Evolutionary conservation across 2,329 filamentous ascomycete species (phyloP).

Genomic region (Thelonectria blattea): DNA sequence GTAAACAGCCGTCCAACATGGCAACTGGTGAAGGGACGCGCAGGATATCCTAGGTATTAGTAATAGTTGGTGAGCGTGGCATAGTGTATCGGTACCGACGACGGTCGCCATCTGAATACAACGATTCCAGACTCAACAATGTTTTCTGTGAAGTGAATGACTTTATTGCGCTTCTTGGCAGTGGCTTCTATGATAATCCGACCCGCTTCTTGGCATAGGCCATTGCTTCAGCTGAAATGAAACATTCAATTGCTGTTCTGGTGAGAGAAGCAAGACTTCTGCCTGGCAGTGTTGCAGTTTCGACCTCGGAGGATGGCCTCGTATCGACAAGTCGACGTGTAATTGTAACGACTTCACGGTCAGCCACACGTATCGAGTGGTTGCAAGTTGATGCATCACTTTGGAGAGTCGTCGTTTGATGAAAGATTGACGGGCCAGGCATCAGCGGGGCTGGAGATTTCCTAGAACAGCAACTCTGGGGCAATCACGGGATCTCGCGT

Average conservation of each 20-base stretch:
- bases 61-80: not conserved
- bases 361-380: slow-evolving; percentile 12
- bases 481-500: slow-evolving; percentile 37
- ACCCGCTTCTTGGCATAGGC: not conserved
- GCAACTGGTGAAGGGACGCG: not conserved
- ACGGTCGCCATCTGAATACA: not conserved
- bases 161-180: not conserved
- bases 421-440: slow-evolving; percentile 24
- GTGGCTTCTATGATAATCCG: no score
- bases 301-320: not conserved
- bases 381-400: slow-evolving; percentile 18
- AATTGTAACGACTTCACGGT: slow-evolving; percentile 26
- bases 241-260: not conserved
- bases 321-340: not conserved
- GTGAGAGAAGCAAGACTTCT: no score
- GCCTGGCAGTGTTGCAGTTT: no score
- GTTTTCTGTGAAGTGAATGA: not conserved
- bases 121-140: not conserved
- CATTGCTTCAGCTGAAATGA: not conserved
- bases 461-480: not conserved
- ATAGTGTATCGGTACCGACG: not conserved
- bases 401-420: not conserved
- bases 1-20: not conserved
- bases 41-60: not conserved
- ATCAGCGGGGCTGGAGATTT: slow-evolving; percentile 29